A percentile compares a stretch with the other conserved stretches of the same genome.
Evolutionary conservation across 208 protist species (phyloP).

Genomic region (Trypanosoma theileri): DNA sequence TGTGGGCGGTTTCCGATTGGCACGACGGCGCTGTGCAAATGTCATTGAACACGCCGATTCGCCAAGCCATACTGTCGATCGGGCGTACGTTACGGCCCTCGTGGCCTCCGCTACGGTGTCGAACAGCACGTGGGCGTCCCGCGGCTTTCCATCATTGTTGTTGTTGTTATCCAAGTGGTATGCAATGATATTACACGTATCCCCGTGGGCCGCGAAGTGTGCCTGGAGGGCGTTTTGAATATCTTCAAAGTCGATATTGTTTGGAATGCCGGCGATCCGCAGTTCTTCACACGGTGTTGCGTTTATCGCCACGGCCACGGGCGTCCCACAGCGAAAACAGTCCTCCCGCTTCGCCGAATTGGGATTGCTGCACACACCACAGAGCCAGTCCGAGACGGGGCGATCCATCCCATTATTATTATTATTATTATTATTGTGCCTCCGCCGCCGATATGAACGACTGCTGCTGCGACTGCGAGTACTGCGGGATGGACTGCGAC

Average conservation of each 20-base stretch:
- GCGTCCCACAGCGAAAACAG: constrained; percentile 70
- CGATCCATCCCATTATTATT: constrained; percentile 9
- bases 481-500: constrained; percentile 7
- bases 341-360: constrained; percentile 62
- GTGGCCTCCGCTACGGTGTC: constrained; percentile 47
- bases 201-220: constrained; percentile 21
- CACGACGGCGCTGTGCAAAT: constrained; percentile 27
- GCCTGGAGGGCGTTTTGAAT: constrained; percentile 28
- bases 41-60: constrained; percentile 27
- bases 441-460: constrained; percentile 4
- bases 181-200: constrained; percentile 21
- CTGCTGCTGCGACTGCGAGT: constrained; percentile 2
- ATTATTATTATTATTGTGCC: not conserved
- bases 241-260: constrained; percentile 15
- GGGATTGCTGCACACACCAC: constrained; percentile 82
- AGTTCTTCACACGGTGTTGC: constrained; percentile 52
- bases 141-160: constrained; percentile 7
- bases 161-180: constrained; percentile 2
- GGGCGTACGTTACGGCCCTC: constrained; percentile 48
- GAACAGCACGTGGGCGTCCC: constrained; percentile 40
- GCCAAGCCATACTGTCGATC: constrained; percentile 40
- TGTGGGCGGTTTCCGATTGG: not conserved
- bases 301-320: constrained; percentile 38
- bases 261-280: constrained; percentile 33
- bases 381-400: constrained; percentile 70